A percentile compares a stretch with the other conserved stretches of the same genome.
Conservation (phyloP, 2,329 filamentous ascomycete species). For the Ophiocordyceps camponoti-leonardi region DNA sequence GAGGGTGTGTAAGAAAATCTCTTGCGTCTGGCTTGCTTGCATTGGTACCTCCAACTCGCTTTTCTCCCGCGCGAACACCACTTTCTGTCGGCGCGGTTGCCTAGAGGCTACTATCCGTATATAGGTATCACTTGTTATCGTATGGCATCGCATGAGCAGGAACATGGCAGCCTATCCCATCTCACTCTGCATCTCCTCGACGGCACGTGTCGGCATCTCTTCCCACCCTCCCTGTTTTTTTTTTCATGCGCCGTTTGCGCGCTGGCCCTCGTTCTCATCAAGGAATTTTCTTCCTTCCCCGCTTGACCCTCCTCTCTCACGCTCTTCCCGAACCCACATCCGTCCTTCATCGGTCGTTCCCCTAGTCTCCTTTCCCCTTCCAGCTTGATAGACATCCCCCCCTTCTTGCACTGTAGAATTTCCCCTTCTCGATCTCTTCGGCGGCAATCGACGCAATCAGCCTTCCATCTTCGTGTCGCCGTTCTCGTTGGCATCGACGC, state of each 20-base stretch:
- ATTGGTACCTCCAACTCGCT: no score
- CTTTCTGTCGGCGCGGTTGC: no score
- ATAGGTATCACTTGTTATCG: no score
- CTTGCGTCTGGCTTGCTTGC: no score
- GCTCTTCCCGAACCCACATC: not conserved
- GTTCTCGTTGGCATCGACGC: conserved; percentile 31
- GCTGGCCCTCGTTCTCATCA: not conserved
- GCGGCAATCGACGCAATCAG: conserved; percentile 9
- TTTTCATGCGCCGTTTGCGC: not conserved
- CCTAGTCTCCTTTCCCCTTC: not conserved
- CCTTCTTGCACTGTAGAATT: not conserved
- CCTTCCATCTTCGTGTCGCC: conserved; percentile 43
- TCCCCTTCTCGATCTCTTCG: no score
- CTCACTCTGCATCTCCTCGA: not conserved
- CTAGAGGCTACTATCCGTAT: no score
- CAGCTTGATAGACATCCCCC: not conserved
- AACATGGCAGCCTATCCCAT: no score
- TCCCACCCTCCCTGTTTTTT: not conserved
- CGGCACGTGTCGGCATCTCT: not conserved
- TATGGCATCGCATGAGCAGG: no score
- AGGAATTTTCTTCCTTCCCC: not conserved
- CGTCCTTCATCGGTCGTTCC: no score
- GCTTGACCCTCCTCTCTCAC: not conserved
- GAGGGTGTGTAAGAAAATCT: no score
- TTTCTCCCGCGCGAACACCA: no score